Evolutionary conservation across 2,329 filamentous ascomycete species (phyloP), one percentile per base, ranked within the genome.

Genomic region (Aspergillus costaricaensis): DNA sequence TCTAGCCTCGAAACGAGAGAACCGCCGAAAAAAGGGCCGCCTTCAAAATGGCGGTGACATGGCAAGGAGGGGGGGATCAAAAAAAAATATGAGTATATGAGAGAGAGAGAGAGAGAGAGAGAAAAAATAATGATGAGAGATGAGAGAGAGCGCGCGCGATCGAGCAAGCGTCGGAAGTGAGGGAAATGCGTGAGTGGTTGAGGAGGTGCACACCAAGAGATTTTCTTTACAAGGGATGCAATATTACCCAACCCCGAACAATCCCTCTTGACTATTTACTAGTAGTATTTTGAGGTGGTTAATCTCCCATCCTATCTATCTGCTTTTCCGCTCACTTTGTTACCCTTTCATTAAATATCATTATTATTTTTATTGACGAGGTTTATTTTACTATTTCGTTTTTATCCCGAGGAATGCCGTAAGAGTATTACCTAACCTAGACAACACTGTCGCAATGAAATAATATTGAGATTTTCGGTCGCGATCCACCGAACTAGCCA

Each of bases 31-130:
- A 52, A 52, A 44, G 56, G 49, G 19, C 30, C 30, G 54, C 30
- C 41, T n/a, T 30, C 25, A 27, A 52, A 59, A 47, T 60, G 57
- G 59, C 49, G 62, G 60, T 63, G 58, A 58, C 61, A 30, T 51
- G 57, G 43, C 50, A 36, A 59, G 41, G 49, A 44, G n/a, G 36
- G 41, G 15, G 52, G 27, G 14, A 14, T n/a, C 15, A 15, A 47
- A 41, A 39, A 8, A 23, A 19, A 55, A 7, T 17, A 25, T 14
- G 38, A 15, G 10, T 17, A 55, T 17, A 25, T 25, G 32, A 36
- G 30, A 52, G 32, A 52, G 36, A 21, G 23, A 44, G 53, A 30
- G 9, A 17, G 23, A 43, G n/a, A 47, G 36, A 43, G 21, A 47
- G n/a, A n/a, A n/a, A n/a, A n/a, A n/a, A n/a, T n/a, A n/a, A 47